phyloP scores from a whole-genome alignment of 2,329 filamentous ascomycete genomes.

The Dothideomycetidae sp. region DNA sequence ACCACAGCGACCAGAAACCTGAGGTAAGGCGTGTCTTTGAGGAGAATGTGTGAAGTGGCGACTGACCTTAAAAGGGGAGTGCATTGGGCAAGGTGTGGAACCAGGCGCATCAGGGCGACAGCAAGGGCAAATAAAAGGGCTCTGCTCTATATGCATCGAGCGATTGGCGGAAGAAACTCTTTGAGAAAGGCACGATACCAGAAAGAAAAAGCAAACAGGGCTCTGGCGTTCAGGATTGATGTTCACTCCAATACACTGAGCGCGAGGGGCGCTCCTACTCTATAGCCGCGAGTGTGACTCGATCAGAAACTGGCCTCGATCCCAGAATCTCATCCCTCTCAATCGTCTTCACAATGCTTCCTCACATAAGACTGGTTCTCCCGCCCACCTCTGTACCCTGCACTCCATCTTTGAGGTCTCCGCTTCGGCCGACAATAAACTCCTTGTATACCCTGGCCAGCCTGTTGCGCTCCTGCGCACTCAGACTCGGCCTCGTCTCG shows the following conservation, averaged over 20 bases:
- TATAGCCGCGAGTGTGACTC: too few relatives aligned
- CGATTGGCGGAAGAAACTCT: too few relatives aligned
- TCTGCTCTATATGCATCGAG: too few relatives aligned
- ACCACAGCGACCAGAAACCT: conserved; percentile 19
- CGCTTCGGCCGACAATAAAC: conserved; percentile 83
- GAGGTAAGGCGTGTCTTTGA: conserved; percentile 17
- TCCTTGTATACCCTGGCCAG: conserved; percentile 75
- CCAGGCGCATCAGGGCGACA: conserved; percentile 21
- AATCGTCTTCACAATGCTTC: too few relatives aligned
- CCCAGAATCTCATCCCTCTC: too few relatives aligned
- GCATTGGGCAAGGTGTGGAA: conserved; percentile 19
- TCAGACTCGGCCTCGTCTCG: conserved; percentile 70
- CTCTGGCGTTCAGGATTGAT: not conserved
- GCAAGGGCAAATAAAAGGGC: conserved; percentile 21
- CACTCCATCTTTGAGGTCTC: conserved; percentile 89
- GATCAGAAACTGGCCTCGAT: too few relatives aligned
- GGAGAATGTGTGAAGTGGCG: conserved; percentile 18
- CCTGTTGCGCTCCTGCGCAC: conserved; percentile 57
- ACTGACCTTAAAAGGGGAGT: conserved; percentile 10
- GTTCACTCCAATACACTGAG: too few relatives aligned
- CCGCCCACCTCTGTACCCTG: conserved; percentile 85
- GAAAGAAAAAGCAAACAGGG: conserved; percentile 4
- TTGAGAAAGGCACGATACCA: not conserved
- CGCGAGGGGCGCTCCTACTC: too few relatives aligned
- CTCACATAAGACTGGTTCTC: conserved; percentile 78